Evolutionary conservation across 768 basidiomycete species (phyloP), one percentile per base, ranked within the genome.

Genomic region (Nevesoporus exiguus): DNA sequence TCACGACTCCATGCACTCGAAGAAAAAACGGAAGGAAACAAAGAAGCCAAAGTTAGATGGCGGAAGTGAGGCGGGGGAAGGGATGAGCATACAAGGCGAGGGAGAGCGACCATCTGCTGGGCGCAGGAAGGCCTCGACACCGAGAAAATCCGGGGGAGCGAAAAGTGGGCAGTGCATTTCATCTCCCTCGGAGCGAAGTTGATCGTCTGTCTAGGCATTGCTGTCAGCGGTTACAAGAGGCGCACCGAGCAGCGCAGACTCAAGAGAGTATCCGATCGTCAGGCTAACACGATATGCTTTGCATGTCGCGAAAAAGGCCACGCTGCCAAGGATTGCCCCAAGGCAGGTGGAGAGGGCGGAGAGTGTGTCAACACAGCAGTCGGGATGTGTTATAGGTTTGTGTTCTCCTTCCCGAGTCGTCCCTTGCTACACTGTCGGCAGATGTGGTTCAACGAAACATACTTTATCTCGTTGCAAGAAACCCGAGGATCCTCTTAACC

Each of bases 231-330:
- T 13, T 63, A 56, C 57, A 21, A 57, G n/a, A 60, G 48, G 51
- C 69, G 70, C 24, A 74, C 78, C 3, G 91, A 95, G 64, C 61
- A 73, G 19, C 77, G 93, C 46, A 80, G 92, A 14, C 64, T 84
- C 48, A 78, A 81, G 58, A 83, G 93, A 34, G 80, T 82, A 47
- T 65, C 79, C 3, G 81, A 86, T 44, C 80, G 82, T 40, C 60
- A 76, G 13, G 72, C 77, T 9, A 69, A 74, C 3, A 93, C 85
- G 1, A 84, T 80, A 7, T 97, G 94, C 66, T 95, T 93, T 69
- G 88, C 87, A 3, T 98, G 94, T 73, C 80, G 94, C 48, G 77
- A 84, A 63, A 82, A 77, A 57, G 94, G 94, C 0, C 94, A 98
- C 64, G 76, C 86, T 2, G 93, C 93, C 3, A 84, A 77, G 66